A percentile compares a stretch with the other conserved stretches of the same genome.
phyloP scores from a whole-genome alignment of 1,139 yeast genomes.

The Nadsonia commutata region DNA sequence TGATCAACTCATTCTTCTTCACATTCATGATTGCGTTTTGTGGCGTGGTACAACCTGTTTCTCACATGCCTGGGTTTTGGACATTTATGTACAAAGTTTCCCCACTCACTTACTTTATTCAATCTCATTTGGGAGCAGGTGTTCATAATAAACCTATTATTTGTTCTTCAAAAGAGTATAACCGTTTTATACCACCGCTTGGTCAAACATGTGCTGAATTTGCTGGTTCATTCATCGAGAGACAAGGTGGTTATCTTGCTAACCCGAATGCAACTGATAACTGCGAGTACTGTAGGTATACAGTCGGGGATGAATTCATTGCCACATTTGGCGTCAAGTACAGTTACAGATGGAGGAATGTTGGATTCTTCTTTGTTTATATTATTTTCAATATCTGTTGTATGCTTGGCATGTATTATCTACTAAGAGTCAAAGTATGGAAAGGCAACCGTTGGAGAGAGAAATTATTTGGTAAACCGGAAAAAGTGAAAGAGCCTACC shows the following conservation, averaged over 20 bases:
- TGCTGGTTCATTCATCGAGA: conserved; percentile 26
- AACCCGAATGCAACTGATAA: conserved; percentile 37
- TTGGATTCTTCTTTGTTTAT: conserved; percentile 40
- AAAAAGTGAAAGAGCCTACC: too few species aligned
- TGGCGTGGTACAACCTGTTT: conserved; percentile 61
- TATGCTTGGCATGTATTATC: conserved; percentile 30
- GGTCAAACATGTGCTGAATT: conserved; percentile 48
- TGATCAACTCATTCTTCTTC: conserved; percentile 46
- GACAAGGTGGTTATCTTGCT: conserved; percentile 34
- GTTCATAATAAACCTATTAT: conserved; percentile 40
- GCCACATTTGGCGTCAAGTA: conserved; percentile 30
- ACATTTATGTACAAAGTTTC: conserved; percentile 57
- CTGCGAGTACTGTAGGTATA: conserved; percentile 47
- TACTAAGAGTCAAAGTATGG: conserved; percentile 20
- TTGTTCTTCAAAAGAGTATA: conserved; percentile 39
- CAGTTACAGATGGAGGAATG: conserved; percentile 42
- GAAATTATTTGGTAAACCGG: neutral
- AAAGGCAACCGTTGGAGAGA: neutral
- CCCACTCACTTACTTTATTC: conserved; percentile 55
- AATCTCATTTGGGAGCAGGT: conserved; percentile 38
- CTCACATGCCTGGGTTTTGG: conserved; percentile 49
- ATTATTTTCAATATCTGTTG: conserved; percentile 37
- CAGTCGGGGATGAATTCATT: conserved; percentile 41
- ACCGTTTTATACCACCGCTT: conserved; percentile 39
- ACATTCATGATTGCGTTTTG: conserved; percentile 62